Percentiles rank a stretch among this genome's conserved stretches.
Evolutionary conservation across 257 asterid genomes (phyloP).

Genomic region (Forsythia viridissima): DNA sequence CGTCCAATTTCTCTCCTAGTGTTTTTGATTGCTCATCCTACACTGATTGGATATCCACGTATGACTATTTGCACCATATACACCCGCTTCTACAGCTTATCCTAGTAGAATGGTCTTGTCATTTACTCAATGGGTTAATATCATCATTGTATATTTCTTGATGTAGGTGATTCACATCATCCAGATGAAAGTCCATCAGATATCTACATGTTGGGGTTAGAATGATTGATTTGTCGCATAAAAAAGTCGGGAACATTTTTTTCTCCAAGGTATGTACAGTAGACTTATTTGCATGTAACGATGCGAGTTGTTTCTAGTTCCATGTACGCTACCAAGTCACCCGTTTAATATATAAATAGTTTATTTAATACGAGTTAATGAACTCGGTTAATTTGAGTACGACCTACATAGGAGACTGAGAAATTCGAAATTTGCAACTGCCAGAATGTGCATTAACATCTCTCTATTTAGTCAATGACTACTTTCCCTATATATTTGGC

Average conservation of each 20-base stretch:
- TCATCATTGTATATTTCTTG: neutral
- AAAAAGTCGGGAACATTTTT: neutral
- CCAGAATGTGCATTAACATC: too few relatives aligned
- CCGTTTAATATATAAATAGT: too few relatives aligned
- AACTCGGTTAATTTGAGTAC: neutral
- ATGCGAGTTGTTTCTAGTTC: neutral
- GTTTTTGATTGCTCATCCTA: neutral
- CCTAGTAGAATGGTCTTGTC: neutral
- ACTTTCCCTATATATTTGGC: too few relatives aligned
- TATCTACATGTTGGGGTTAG: neutral
- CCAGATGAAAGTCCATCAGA: neutral
- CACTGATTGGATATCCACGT: slow-evolving; percentile 1
- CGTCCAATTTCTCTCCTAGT: neutral
- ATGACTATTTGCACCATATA: slow-evolving; percentile 7
- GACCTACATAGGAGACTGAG: too few relatives aligned
- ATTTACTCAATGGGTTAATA: neutral
- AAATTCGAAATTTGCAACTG: too few relatives aligned
- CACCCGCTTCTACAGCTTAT: neutral
- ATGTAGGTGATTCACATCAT: slow-evolving; percentile 2
- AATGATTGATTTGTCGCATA: neutral
- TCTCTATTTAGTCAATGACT: too few relatives aligned
- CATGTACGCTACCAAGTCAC: neutral
- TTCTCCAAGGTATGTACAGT: neutral
- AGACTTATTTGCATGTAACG: neutral
- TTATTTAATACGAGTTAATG: neutral